These are phyloP conservation scores for Epichloe amarillans DNA, from an alignment of 2,329 filamentous ascomycete species.

Conservation along the genomic window DNA sequence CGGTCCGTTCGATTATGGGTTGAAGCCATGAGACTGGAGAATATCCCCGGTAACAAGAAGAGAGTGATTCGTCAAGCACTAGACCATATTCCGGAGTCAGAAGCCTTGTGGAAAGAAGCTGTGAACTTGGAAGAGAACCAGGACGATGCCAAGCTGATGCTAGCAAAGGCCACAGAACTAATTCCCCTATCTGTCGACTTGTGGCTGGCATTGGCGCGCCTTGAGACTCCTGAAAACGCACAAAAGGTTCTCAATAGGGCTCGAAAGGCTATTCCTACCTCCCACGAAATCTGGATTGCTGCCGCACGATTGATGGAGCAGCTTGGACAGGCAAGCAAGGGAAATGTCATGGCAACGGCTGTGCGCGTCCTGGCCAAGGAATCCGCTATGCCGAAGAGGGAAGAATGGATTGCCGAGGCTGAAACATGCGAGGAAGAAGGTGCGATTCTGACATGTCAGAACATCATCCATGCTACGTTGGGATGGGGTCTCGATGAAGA, in stretches of 20 bases:
- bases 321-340: slow-evolving; percentile 60
- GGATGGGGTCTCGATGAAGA: slow-evolving; percentile 92
- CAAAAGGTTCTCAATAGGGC: slow-evolving; percentile 93
- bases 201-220: slow-evolving; percentile 82
- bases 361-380: slow-evolving; percentile 80
- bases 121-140: slow-evolving; percentile 90
- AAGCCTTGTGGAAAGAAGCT: slow-evolving; percentile 94
- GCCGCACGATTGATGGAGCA: slow-evolving; percentile 86
- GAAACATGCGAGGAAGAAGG: slow-evolving; percentile 92
- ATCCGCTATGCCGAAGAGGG: slow-evolving; percentile 90
- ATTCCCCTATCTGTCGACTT: slow-evolving; percentile 90
- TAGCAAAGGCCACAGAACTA: slow-evolving; percentile 90
- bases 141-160: slow-evolving; percentile 71
- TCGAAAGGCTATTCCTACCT: slow-evolving; percentile 84
- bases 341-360: slow-evolving; percentile 90
- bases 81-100: slow-evolving; percentile 85
- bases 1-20: slow-evolving; percentile 85
- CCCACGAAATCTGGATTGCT: slow-evolving; percentile 93
- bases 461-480: slow-evolving; percentile 84
- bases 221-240: slow-evolving; percentile 82
- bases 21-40: slow-evolving; percentile 87
- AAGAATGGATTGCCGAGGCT: slow-evolving; percentile 92
- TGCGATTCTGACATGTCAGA: slow-evolving; percentile 70
- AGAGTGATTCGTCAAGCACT: slow-evolving; percentile 83
- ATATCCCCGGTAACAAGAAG: slow-evolving; percentile 73